Base-by-base conservation (phyloP, 2,329 filamentous ascomycete genomes). In the Thielaviopsis cerberus region DNA sequence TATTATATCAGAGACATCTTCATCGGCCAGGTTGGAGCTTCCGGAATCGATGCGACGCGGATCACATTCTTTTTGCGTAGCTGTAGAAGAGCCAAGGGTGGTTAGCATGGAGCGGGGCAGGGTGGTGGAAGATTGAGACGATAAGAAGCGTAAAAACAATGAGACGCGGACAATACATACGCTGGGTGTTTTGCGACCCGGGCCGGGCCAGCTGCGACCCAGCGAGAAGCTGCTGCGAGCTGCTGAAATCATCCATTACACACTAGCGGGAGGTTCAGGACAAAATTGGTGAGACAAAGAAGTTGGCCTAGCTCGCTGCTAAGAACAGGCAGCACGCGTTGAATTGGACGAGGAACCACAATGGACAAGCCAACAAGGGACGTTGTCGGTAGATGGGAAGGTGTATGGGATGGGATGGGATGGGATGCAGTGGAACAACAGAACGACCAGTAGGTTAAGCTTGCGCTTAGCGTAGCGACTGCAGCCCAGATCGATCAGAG, bases 1-100 rank as follows among this genome's bases (percentile, higher is more conserved):
- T 63, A 95, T 80, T 64, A 96, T 88, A 70, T 96, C 90, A 62
- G 87, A 80, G 54, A 92, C 79, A 68, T 95, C 90, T 63, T 86
- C 79, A 64, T 90, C 84, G 57, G 79, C 84, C 61, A 96, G 82
- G 58, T 87, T 88, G 48, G 88, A 92, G 67, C 88, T 86, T 69
- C 88, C 85, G 67, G 84, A 77, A 58, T 88, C 88, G 62, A 86
- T 69, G 57, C 88, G 82, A 62, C 88, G 81, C 48, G 88, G 88
- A 68, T 96, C 89, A 63, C 89, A 73, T 65, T 86, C 81, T 67
- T 81, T 82, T 68, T 94, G 89, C 17, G 89, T 94, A 58, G 84
- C 82, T 81, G 51, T 22, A 22, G 20, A 20, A 24, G 56, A 24
- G 48, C n/a, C n/a, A 6, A 56, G 20, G 10, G 25, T 45, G 41